Evolutionary conservation across 169 alveolate species (phyloP), one percentile per base, ranked within the genome.

Genomic region (Prorocentrum cordatum): DNA sequence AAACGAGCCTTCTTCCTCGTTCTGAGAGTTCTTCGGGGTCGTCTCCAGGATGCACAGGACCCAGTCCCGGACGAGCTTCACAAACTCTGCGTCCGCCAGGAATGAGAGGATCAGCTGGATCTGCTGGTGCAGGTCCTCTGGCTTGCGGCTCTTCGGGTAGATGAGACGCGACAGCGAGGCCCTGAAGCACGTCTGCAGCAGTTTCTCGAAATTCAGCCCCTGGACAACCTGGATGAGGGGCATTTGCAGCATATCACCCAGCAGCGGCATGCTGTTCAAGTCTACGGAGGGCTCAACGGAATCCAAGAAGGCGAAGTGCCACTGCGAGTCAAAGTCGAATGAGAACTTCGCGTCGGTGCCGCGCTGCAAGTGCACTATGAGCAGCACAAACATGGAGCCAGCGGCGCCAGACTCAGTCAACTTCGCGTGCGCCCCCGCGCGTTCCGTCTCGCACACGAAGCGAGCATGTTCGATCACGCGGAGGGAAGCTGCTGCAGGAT

Each of bases 401-500:
- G n/a, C 35, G 27, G 47, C 26, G 7, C 26, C 14, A 58, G 6
- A 0, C 64, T 7, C 18, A 4, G 0, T 50, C 20, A 50, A 2
- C 20, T 50, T 24, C 68, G n/a, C 36, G 36, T 32, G 26, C 12
- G 39, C 39, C 29, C 29, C 27, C 31, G 12, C 22, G 31, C 72
- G 45, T 38, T 18, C 90, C 79, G 42, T 61, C 68, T 82, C 90
- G 59, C 90, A 82, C 70, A 82, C 90, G 68, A 82, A 82, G 90
- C 90, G 90, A 68, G 80, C 61, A 80, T 82, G 90, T 80, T 82
- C 90, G 38, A 82, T 82, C 90, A 82, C 64, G n/a, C 90, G 45
- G 29, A 82, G 72, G 10, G 90, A 82, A 27, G 90, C 90, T 7
- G 80, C 79, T 1, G 64, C 68, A 9, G 90, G 90, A 22, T 80